phyloP scores from a whole-genome alignment of 768 basidiomycete genomes.

The Aureoboletus auriporus region DNA sequence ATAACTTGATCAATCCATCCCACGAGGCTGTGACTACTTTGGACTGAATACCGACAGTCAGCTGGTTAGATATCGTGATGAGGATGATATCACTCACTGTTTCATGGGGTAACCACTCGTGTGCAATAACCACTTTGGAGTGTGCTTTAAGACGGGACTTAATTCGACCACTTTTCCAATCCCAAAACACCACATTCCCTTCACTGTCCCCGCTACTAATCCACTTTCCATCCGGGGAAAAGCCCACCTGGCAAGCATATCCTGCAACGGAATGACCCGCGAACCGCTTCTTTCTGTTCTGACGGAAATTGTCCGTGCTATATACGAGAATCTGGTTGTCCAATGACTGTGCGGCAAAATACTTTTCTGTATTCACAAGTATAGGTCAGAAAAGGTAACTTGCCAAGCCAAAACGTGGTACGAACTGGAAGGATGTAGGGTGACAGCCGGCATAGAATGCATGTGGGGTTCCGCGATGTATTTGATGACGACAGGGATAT shows the following conservation, averaged over 20 bases:
- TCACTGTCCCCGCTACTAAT: constrained; percentile 94
- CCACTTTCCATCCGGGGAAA: constrained; percentile 98
- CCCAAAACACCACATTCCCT: constrained; percentile 98
- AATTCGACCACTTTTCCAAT: constrained; percentile 98
- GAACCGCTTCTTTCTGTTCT: constrained; percentile 98
- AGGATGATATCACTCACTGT: constrained; percentile 54
- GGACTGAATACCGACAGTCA: constrained; percentile 50
- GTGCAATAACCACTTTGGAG: constrained; percentile 94
- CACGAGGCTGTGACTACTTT: constrained; percentile 97
- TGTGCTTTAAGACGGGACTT: constrained; percentile 88
- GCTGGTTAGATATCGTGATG: neutral
- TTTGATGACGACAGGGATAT: constrained; percentile 99
- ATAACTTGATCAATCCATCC: constrained; percentile 98
- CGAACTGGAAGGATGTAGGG: constrained; percentile 91
- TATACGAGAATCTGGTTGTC: constrained; percentile 99
- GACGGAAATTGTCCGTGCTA: constrained; percentile 96
- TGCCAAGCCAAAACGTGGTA: constrained; percentile 19
- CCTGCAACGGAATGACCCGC: constrained; percentile 96
- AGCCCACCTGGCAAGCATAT: constrained; percentile 95
- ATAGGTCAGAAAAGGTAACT: constrained; percentile 13
- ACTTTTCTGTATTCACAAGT: constrained; percentile 61
- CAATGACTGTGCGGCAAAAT: constrained; percentile 94
- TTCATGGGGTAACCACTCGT: constrained; percentile 98
- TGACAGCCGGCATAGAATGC: constrained; percentile 99
- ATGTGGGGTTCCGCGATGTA: constrained; percentile 99